phyloP scores from a whole-genome alignment of 2,329 filamentous ascomycete genomes.

The Aspergillus pseudotamarii region DNA sequence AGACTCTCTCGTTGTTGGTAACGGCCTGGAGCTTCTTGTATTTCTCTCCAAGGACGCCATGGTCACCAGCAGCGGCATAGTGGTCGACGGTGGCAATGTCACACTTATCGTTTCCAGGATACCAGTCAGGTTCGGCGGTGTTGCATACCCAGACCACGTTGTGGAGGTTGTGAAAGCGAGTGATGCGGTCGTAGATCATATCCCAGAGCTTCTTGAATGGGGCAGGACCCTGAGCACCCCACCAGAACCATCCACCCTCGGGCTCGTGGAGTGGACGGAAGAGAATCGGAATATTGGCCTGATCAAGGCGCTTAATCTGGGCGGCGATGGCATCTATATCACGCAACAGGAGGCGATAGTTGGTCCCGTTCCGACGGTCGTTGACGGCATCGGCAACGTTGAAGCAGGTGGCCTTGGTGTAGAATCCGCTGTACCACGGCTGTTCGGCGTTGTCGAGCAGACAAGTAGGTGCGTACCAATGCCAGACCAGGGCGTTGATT shows the following conservation, averaged over 20 bases:
- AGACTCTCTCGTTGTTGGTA: conserved; percentile 2
- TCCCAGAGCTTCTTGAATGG: conserved; percentile 13
- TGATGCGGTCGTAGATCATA: conserved; percentile 12
- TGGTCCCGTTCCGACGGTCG: conserved; percentile 6
- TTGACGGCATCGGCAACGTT: conserved; percentile 5
- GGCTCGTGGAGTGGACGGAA: conserved; percentile 10
- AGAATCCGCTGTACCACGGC: conserved; percentile 14
- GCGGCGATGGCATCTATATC: conserved; percentile 14
- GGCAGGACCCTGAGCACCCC: conserved; percentile 5
- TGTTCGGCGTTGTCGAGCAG: conserved; percentile 1
- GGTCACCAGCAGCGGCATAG: conserved; percentile 10
- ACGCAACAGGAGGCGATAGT: conserved; percentile 13
- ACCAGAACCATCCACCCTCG: conserved; percentile 4
- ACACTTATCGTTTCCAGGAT: conserved; percentile 14
- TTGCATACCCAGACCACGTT: conserved; percentile 17
- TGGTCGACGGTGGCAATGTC: conserved; percentile 14
- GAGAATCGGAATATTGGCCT: conserved; percentile 8
- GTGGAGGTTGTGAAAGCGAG: conserved; percentile 8
- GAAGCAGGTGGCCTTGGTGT: conserved; percentile 14
- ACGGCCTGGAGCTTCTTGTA: conserved; percentile 5
- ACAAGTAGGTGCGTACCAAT: conserved; percentile 13
- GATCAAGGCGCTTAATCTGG: conserved; percentile 6
- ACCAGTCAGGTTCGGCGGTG: conserved; percentile 8
- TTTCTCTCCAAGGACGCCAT: conserved; percentile 7
- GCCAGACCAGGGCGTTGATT: conserved; percentile 16